A percentile compares a stretch with the other conserved stretches of the same genome.
phyloP scores from a whole-genome alignment of 768 basidiomycete genomes.

The Coprinopsis cinerea region DNA sequence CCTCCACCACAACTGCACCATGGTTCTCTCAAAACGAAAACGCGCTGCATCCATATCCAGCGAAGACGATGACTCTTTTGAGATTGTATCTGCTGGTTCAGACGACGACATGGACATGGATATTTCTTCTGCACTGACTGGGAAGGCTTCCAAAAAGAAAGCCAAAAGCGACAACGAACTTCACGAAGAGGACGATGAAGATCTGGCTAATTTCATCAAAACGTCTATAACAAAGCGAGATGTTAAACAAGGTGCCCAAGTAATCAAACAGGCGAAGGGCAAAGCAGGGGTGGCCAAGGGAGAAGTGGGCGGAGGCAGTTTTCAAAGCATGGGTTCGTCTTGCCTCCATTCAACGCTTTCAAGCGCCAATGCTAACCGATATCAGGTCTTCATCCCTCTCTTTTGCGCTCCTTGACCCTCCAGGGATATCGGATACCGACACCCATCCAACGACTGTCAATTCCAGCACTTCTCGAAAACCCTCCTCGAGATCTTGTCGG shows the following conservation, averaged over 20 bases:
- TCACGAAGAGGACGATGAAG: slow-evolving; percentile 53
- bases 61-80: slow-evolving; percentile 1
- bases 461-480: slow-evolving; percentile 76
- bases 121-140: slow-evolving; percentile 55
- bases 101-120: slow-evolving; percentile 40
- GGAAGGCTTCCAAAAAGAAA: slow-evolving; percentile 32
- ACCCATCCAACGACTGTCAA: slow-evolving; percentile 88
- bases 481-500: slow-evolving; percentile 93
- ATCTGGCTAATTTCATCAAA: slow-evolving; percentile 59
- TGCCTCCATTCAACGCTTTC: background rate
- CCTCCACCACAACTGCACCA: background rate
- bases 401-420: slow-evolving; percentile 81
- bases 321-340: slow-evolving; percentile 90
- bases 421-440: slow-evolving; percentile 94
- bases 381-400: slow-evolving; percentile 73
- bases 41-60: slow-evolving; percentile 8
- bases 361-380: background rate
- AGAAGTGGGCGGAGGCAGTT: slow-evolving; percentile 88
- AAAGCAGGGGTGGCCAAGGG: slow-evolving; percentile 66
- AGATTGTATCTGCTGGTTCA: slow-evolving; percentile 3
- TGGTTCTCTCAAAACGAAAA: slow-evolving; percentile 13
- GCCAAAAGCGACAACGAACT: slow-evolving; percentile 24
- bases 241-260: slow-evolving; percentile 65
- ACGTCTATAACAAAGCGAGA: slow-evolving; percentile 67
- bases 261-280: slow-evolving; percentile 73